Base-by-base conservation (phyloP, 106 monocot genomes). In the Apostasia shenzhenica region DNA sequence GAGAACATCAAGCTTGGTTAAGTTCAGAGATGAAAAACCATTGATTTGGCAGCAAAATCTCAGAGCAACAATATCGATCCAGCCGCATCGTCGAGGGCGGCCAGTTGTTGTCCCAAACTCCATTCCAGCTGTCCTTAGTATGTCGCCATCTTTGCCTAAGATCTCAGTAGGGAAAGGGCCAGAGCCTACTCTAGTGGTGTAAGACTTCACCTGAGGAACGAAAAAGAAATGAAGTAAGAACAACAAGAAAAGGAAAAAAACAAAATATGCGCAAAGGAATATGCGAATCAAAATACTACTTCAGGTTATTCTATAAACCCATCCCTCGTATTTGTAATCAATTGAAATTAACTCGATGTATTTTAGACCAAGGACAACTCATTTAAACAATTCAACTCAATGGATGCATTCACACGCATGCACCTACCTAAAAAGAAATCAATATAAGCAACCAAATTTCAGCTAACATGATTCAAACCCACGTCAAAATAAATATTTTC, bases 81-180 rank as follows among this genome's bases (percentile, higher is more conserved):
- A 97, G 61, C 95, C 95, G 75, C 95, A 97, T 1, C 92, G 91
- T 40, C 95, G 75, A 51, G 95, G 95, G 52, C 95, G 83, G 26
- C 95, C 95, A 8, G 95, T 97, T 7, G 89, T 87, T 13, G 95
- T 97, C 59, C 95, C 95, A 70, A 97, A 97, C 51, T 97, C 95
- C 95, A 92, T 92, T 55, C 95, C 95, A 60, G 86, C 84, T 45
- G 53, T 55, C 70, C 95, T 75, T 60, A 97, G 88, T 2, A 78
- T 51, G 55, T 97, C 92, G 63, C 95, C 95, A 67, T 46, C 81
- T 78, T 84, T 81, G 26, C 92, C 80, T 39, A 92, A 70, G 12
- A 92, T 74, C 73, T 97, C 95, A 53, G 95, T 97, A 39, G 92
- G 95, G 54, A 97, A 97, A 66, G 95, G 89, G 52, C 92, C 92